Conservation (phyloP, 208 protist species). For the Acanthamoeba castellanii region DNA sequence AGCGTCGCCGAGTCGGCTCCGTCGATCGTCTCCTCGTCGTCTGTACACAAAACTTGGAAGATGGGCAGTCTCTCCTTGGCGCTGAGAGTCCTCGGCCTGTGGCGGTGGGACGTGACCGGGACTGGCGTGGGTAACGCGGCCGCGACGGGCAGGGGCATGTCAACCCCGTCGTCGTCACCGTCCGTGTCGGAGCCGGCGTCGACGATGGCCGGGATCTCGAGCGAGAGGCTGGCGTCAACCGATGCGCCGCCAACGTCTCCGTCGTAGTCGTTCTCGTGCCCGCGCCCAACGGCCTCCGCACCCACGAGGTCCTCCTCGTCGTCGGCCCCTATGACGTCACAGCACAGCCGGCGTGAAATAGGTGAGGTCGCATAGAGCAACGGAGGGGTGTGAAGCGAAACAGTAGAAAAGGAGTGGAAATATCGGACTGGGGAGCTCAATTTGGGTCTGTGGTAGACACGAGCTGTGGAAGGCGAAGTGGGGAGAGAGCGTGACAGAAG, state of each 20-base stretch:
- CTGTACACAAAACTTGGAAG: constrained; percentile 68
- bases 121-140: neutral
- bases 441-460: neutral
- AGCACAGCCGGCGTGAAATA: neutral
- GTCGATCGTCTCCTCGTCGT: constrained; percentile 27
- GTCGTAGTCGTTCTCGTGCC: constrained; percentile 36
- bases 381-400: neutral
- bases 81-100: constrained; percentile 25
- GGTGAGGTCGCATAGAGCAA: neutral
- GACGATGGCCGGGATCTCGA: constrained; percentile 45
- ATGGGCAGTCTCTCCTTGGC: constrained; percentile 54
- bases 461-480: neutral
- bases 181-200: constrained; percentile 14
- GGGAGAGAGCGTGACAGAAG: too few relatives aligned
- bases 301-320: neutral
- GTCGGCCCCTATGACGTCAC: neutral
- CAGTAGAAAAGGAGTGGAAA: neutral
- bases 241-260: constrained; percentile 4
- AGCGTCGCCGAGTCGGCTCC: neutral
- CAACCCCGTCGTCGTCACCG: neutral
- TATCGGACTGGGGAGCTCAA: neutral
- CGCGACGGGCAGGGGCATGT: neutral
- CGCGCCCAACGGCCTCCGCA: neutral
- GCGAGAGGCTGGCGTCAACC: constrained; percentile 7
- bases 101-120: neutral